Base-by-base conservation (phyloP, 371 early-diverging fungal genomes). In the Cokeromyces recurvatus region DNA sequence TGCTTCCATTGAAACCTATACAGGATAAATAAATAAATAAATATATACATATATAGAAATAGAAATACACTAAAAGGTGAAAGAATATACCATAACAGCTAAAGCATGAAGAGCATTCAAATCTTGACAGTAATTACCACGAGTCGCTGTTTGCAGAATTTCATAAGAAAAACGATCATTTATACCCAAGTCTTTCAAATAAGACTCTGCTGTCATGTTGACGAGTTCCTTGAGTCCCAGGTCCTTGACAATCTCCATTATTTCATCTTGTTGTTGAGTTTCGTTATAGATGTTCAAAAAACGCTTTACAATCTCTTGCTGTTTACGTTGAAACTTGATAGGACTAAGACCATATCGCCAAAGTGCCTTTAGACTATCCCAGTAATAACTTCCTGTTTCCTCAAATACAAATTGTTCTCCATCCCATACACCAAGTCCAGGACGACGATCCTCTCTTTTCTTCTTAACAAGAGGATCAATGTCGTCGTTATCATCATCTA, bases 121-220 rank as follows among this genome's bases (percentile, higher is more conserved):
- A 59, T 86, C 78, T 31, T 84, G 84, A 4, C 78, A 86, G 46
- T 89, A 89, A 46, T 89, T 89, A 23, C 82, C 86, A 6, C 89
- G 63, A 3, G 81, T 78, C 2, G 79, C 74, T 4, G 77, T 69
- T 19, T 84, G 81, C 4, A 84, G 51, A 4, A 84, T 60, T 47
- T 84, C 81, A 11, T 63, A 38, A 1, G 59, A 46, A 44, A 74
- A 84, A 0, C 34, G 38, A 1, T 50, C 47, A 19, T 53, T 44
- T 32, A 81, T 58, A 0, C 63, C 56, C 12, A 60, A 42, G 11
- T 57, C 46, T 23, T 60, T 51, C n/a, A 81, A 52, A 45, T 70
- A 81, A 12, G 53, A 47, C 6, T 59, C 40, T 6, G 81, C 70
- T 15, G 73, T 55, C 14, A 46, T 32, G 20, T 78, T 55, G 0